phyloP scores from a whole-genome alignment of 805 yeast species.

The Metschnikowia henanensis region DNA sequence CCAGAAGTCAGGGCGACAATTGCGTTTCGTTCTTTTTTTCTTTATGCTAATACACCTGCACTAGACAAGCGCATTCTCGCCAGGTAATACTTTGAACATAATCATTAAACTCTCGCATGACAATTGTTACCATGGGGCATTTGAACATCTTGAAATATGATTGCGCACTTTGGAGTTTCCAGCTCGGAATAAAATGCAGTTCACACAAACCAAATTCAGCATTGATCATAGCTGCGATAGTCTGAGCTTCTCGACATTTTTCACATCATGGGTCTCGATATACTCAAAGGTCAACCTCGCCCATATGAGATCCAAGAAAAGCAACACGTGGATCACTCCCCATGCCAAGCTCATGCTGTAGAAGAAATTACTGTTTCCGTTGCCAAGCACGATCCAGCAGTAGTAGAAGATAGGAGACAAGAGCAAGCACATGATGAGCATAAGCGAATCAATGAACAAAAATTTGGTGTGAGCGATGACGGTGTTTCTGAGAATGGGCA shows the following conservation, averaged over 20 bases:
- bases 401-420: constrained; percentile 89
- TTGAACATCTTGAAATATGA: too few relatives aligned
- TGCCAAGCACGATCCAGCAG: constrained; percentile 91
- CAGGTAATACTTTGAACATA: too few relatives aligned
- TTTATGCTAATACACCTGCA: too few relatives aligned
- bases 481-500: constrained; percentile 46
- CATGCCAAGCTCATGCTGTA: constrained; percentile 89
- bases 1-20: too few relatives aligned
- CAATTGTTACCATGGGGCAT: too few relatives aligned
- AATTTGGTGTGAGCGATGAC: constrained; percentile 48
- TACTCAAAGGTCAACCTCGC: constrained; percentile 70
- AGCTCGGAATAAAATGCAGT: too few relatives aligned
- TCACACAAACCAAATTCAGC: too few relatives aligned
- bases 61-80: too few relatives aligned
- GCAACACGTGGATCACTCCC: constrained; percentile 64
- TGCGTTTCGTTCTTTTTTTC: too few relatives aligned
- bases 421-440: constrained; percentile 51
- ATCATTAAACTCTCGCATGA: too few relatives aligned
- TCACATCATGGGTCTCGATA: constrained; percentile 39
- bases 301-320: constrained; percentile 81
- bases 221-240: constrained; percentile 54
- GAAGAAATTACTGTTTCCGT: constrained; percentile 95
- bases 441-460: constrained; percentile 46
- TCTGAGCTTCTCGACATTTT: constrained; percentile 29
- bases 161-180: too few relatives aligned